Evolutionary conservation across 352 stramenopile species (phyloP), one percentile per base, ranked within the genome.

Genomic region (Globisporangium alternatum): DNA sequence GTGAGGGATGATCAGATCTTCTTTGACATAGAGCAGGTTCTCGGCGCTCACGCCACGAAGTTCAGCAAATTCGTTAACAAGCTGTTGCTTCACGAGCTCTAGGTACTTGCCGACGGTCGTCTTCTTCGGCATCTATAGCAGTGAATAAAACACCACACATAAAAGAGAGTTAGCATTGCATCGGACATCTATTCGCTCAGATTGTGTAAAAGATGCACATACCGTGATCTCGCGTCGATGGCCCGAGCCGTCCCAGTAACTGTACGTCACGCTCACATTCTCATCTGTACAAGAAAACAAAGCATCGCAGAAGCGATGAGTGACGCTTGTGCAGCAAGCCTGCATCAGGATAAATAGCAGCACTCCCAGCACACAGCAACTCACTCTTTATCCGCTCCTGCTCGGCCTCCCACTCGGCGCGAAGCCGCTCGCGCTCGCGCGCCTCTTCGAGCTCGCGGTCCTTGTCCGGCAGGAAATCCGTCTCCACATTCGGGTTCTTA

Each of bases 1-100:
- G 58, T 95, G 87, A n/a, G 97, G 96, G 62, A 99, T 97, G 62
- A 99, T 99, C n/a, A 99, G 73, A 77, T 99, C 97, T 75, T 99
- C 97, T 68, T 98, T 99, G 64, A 99, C 87, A 78, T 99, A 99
- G 25, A 99, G 80, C 15, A 99, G 77, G 48, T 97, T 98, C 60
- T 99, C 97, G 0, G 86, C 68, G 41, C 86, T 90, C 15, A 97
- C 83, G 63, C 91, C 91, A 22, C 86, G 79, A 45, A 99, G 75
- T 65, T 99, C 95, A 7, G 86, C 74, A 70, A 99, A 99, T 62
- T 99, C 92, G 5, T 80, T 76, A 41, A 86, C 78, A 10, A 99
- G 72, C 68, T 98, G 91, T 71, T 94, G 81, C 53, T 91, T 90
- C 0, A 97, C 84, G 41, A 88, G 78, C 57, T 95, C 89, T 35